A percentile compares a stretch with the other conserved stretches of the same genome.
These are phyloP conservation scores for Paraurostyla sp. DNA, from an alignment of 73 alveolate genomes.

Conservation along the genomic window DNA sequence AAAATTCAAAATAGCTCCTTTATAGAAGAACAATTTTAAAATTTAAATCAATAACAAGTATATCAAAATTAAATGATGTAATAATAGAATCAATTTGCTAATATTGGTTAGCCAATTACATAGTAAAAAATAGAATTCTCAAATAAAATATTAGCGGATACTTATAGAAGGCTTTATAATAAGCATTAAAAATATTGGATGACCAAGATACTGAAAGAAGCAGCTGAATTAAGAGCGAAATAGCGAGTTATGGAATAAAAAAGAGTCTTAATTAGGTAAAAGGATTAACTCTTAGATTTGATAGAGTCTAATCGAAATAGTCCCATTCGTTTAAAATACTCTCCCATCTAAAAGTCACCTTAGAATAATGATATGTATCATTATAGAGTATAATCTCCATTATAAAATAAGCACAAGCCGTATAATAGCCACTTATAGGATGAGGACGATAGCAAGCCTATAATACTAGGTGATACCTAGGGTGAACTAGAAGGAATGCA, in stretches of 20 bases:
- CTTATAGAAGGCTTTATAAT: neutral
- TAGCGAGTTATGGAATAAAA: neutral
- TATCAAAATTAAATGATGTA: too few relatives aligned
- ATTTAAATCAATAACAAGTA: too few relatives aligned
- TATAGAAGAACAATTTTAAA: too few relatives aligned
- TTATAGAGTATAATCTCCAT: too few relatives aligned
- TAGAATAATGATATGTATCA: too few relatives aligned
- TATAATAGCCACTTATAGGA: neutral
- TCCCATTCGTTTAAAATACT: too few relatives aligned
- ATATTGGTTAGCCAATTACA: too few relatives aligned
- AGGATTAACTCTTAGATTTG: neutral
- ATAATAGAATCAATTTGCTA: too few relatives aligned
- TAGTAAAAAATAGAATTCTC: neutral
- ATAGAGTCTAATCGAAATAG: constrained; percentile 2
- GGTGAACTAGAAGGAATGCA: constrained; percentile 18
- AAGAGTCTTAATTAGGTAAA: neutral
- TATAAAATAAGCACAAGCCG: neutral
- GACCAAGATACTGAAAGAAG: neutral
- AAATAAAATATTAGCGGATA: neutral
- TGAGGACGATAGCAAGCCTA: neutral
- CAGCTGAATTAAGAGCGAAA: neutral
- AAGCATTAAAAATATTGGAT: neutral
- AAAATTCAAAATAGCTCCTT: too few relatives aligned
- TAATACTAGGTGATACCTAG: neutral
- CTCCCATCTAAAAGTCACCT: too few relatives aligned